Base-by-base conservation (phyloP, 2,329 filamentous ascomycete genomes). In the Aureobasidium sp. region DNA sequence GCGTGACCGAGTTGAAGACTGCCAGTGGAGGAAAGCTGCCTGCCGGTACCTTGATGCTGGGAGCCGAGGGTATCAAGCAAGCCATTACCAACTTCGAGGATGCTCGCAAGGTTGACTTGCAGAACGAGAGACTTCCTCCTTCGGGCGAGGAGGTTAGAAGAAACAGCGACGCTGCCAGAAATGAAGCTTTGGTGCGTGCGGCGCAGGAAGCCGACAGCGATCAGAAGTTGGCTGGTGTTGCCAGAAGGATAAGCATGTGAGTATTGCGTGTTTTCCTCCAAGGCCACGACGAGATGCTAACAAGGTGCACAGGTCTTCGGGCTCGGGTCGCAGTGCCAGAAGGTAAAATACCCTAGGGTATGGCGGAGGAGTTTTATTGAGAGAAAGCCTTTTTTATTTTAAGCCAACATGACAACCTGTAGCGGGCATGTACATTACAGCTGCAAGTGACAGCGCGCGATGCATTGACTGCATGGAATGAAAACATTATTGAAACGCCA, bases 71-170 rank as follows among this genome's bases (percentile, higher is more conserved):
- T 62, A 96, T 97, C 79, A 99, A 97, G 81, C 92, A 96, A 70
- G 94, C 94, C 35, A 99, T 99, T 69, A 93, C 85, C 75, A 95
- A 85, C 67, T 99, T 99, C 67, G 94, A 99, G 73, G 94, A 99
- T 74, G 94, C 94, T 17, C 83, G 91, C 64, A 97, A 96, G 80
- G 92, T 99, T 51, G 94, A 99, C 77, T 70, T 97, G 64, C 92
- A 97, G 77, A 99, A 99, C 74, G 94, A 99, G 77, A 84, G 90
- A 64, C 80, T 99, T 65, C 94, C 94, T 53, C 94, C 94, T 0
- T 94, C 84, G 65, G 89, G 94, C 64, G 93, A 97, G 51, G 94
- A 99, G 75, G 92, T 97, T 21, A 82, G 86, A 65, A 86, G 86
- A 74, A 89, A 88, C 73, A 89, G 86, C 64, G 88, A 91, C 70